phyloP scores from a whole-genome alignment of 2,329 filamentous ascomycete species.

The Dothideomycetes sp. region DNA sequence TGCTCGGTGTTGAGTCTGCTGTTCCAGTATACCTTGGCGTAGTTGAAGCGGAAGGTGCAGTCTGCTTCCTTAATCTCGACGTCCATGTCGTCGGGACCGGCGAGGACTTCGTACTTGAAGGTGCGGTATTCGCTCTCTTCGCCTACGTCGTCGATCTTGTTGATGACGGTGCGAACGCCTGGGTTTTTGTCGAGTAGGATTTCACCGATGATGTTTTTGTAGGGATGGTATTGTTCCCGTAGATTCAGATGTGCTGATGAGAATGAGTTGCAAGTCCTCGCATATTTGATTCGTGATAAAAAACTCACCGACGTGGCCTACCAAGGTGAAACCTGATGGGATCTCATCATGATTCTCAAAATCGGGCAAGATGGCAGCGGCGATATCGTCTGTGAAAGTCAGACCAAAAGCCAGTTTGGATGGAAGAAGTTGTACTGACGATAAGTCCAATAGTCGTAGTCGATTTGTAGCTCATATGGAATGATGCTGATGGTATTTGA shows the following conservation, averaged over 20 bases:
- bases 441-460: constrained; percentile 82
- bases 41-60: constrained; percentile 88
- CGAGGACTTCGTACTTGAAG: constrained; percentile 84
- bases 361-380: constrained; percentile 70
- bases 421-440: constrained; percentile 38
- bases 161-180: constrained; percentile 78
- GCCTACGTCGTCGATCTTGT: constrained; percentile 87
- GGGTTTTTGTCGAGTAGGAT: constrained; percentile 87
- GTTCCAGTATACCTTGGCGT: constrained; percentile 97
- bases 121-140: constrained; percentile 79
- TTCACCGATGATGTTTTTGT: constrained; percentile 76
- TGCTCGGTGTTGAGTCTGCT: constrained; percentile 85
- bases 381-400: constrained; percentile 54
- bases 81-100: constrained; percentile 70
- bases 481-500: constrained; percentile 60
- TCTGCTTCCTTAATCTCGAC: constrained; percentile 74
- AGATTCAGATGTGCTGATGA: constrained; percentile 73
- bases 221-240: constrained; percentile 69
- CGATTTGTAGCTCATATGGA: constrained; percentile 65
- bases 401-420: constrained; percentile 31
- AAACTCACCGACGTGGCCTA: constrained; percentile 60
- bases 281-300: too few species aligned
- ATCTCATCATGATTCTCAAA: constrained; percentile 70
- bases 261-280: constrained; percentile 41
- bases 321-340: constrained; percentile 76